phyloP scores from a whole-genome alignment of 192 early-diverging fungal genomes.

The Gorgonomyces haynaldii region DNA sequence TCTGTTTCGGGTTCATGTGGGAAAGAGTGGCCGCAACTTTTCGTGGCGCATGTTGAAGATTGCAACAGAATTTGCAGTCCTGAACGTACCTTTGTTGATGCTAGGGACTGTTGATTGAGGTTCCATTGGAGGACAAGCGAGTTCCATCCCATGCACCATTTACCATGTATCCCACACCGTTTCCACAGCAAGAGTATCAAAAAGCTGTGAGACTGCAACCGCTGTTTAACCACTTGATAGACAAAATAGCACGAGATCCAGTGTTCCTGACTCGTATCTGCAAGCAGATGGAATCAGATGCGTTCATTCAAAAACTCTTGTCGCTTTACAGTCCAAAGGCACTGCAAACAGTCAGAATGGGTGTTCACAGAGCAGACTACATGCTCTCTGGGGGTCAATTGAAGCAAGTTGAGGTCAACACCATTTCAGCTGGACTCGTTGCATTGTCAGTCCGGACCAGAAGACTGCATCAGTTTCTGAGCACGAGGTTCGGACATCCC shows the following conservation, averaged over 20 bases:
- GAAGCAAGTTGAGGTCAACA: constrained; percentile 95
- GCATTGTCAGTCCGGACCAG: constrained; percentile 61
- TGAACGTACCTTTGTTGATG: no score
- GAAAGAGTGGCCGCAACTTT: no score
- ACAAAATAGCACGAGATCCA: constrained; percentile 63
- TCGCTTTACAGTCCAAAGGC: constrained; percentile 54
- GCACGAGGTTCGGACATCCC: constrained; percentile 13
- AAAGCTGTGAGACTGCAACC: constrained; percentile 66
- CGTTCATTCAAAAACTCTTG: constrained; percentile 67
- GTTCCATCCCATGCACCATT: constrained; percentile 8
- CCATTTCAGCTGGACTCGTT: constrained; percentile 83
- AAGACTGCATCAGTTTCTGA: constrained; percentile 62
- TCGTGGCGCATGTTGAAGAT: no score
- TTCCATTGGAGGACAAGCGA: no score
- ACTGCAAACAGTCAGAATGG: constrained; percentile 51
- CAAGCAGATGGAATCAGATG: constrained; percentile 67
- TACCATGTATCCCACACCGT: constrained; percentile 66
- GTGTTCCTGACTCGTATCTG: constrained; percentile 61
- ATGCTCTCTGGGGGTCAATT: constrained; percentile 53
- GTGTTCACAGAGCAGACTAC: constrained; percentile 88
- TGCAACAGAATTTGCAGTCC: no score
- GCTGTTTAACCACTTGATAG: constrained; percentile 68
- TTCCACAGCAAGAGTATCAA: constrained; percentile 61
- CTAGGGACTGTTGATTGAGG: no score
- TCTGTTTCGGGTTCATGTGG: no score